phyloP scores from a whole-genome alignment of 1,284 basidiomycete species.

The Singerocomus inundabilis region DNA sequence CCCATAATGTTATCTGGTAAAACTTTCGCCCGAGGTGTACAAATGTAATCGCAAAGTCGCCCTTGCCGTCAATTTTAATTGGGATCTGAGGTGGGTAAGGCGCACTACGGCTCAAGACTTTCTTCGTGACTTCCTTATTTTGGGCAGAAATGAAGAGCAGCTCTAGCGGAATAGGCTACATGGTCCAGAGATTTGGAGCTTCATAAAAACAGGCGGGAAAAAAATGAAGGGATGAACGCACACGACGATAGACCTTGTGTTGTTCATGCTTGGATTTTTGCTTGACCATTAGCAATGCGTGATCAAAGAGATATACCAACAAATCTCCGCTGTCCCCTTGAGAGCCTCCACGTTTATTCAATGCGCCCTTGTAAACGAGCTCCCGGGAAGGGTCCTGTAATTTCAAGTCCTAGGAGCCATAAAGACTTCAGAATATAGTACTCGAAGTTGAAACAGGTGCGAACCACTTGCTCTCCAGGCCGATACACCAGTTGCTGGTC shows the following conservation, averaged over 20 bases:
- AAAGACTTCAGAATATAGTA: conserved; percentile 3
- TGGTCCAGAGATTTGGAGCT: conserved; percentile 5
- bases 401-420: conserved; percentile 67
- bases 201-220: conserved; percentile 6
- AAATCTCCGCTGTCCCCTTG: conserved; percentile 85
- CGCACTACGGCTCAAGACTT: conserved; percentile 53
- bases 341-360: conserved; percentile 85
- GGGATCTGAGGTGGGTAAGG: conserved; percentile 44
- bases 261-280: conserved; percentile 92
- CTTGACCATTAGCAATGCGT: conserved; percentile 95
- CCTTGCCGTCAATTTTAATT: conserved; percentile 72
- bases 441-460: conserved; percentile 21
- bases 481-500: conserved; percentile 78
- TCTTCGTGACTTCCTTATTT: conserved; percentile 45
- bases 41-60: conserved; percentile 91
- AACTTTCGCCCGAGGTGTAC: conserved; percentile 91
- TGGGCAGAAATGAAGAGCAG: conserved; percentile 79
- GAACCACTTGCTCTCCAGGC: conserved; percentile 69
- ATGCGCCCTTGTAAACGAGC: conserved; percentile 89
- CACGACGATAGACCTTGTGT: conserved; percentile 90
- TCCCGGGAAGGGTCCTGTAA: conserved; percentile 69
- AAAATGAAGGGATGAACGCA: conserved; percentile 40
- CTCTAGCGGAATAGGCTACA: conserved; percentile 92
- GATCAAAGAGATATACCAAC: conserved; percentile 95
- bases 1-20: conserved; percentile 93